Base-by-base conservation (phyloP, 2,329 filamentous ascomycete species). In the Microdochium paspali region DNA sequence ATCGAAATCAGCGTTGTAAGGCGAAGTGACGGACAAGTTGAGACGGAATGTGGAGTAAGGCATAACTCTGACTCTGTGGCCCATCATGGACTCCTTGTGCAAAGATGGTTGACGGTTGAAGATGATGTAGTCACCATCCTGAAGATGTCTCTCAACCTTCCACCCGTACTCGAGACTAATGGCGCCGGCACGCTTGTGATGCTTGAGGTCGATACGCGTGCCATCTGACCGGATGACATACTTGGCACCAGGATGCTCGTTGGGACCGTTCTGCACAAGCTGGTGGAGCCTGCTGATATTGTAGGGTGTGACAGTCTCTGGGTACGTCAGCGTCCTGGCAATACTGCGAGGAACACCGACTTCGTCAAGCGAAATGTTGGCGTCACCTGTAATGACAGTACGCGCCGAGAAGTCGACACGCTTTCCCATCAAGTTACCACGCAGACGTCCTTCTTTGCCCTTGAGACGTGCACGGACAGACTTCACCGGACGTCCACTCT, bases 71-170 rank as follows among this genome's bases (percentile, higher is more conserved):
- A 98, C 93, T 58, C 89, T 84, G 69, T 99, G 93, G 67, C 89
- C 93, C 94, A 98, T 98, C 93, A 98, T 99, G 51, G 93, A 98
- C 65, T 98, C 93, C 69, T 99, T 99, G 77, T 99, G 93, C 60
- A 99, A 76, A 30, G 93, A 99, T 1, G 93, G 93, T 64, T 99
- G 93, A 76, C 93, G 93, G 67, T 98, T 99, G 81, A 99, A 99
- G 61, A 98, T 90, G 69, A 99, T 97, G 55, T 89, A 94, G 67
- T 99, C 93, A 49, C 91, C 91, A 60, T 95, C 89, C 59, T 95
- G 84, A 54, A 99, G 81, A 68, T 99, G 93, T 52, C 93, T 85
- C 69, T 99, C 93, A 30, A 99, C 94, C 64, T 96, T 97, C 91
- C 91, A 97, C 44, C 94, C 94, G 62, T 95, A 95, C 60, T 95